Base-by-base conservation (phyloP, 441 rosid species). In the Jatropha multifida region DNA sequence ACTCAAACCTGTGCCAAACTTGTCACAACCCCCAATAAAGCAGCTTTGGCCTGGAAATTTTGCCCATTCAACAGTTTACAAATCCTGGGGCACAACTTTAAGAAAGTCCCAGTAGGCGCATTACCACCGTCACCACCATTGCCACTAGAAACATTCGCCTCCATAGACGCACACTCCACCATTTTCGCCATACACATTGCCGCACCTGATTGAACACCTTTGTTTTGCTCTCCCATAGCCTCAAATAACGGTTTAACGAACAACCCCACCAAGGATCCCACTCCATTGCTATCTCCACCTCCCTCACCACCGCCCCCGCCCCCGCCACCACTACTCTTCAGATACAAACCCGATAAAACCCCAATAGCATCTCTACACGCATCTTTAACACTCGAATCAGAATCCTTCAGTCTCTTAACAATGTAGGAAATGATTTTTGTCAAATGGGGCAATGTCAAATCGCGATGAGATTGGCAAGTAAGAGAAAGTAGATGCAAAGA, bases 171-270 rank as follows among this genome's bases (percentile, higher is more conserved):
- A 46, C 85, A 87, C 49, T 96, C 97, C 71, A 96, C 92, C 93
- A 94, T 87, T 87, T 85, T 94, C 23, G 96, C 97, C 97, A 94
- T 86, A 81, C 97, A 96, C 54, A 84, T 77, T 5, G 98, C 91
- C 32, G 98, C 98, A 72, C 97, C 98, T n/a, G 94, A 85, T 82
- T 94, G 99, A 52, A 90, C 97, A 41, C 85, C 89, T 80, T 91
- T 96, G 79, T 89, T 90, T 90, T 96, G 99, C 78, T 96, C 99
- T 41, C 91, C 94, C 99, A 96, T 94, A 1, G 93, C 98, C 80
- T 94, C 99, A 51, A 96, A 89, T 81, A 96, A 76, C 3, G 97
- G 97, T 87, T 86, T 92, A 60, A 88, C 96, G 71, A 94, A 96
- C 77, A 96, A 54, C 52, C 89, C 97, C 60, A 93, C 89, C 78